Evolutionary conservation across 768 basidiomycete species (phyloP), one percentile per base, ranked within the genome.

Genomic region (Psilocybe sp.): DNA sequence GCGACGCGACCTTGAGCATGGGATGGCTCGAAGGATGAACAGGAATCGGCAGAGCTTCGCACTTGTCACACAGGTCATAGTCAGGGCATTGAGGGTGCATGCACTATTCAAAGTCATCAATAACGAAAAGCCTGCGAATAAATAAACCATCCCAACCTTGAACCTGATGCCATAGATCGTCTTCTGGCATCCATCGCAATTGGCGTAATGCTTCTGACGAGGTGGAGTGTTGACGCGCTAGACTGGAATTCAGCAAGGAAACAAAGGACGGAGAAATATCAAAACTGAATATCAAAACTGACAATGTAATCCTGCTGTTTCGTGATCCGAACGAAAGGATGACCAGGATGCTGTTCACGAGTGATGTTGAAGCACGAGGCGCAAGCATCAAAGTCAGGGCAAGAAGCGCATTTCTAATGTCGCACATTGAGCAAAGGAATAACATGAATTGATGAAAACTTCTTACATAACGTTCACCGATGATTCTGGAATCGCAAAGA

Each of bases 371-470:
- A 90, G 68, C 92, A 94, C 13, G 73, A 66, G 13, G 65, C 60
- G 60, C 92, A 94, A 8, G 83, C 78, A 57, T 94, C 91, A 56
- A 83, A 94, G 60, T 94, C 89, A n/a, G 90, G 89, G 66, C 90
- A 93, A 49, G 70, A 63, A 8, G 84, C 50, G 59, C 89, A 92
- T 85, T 91, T 92, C 87, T 90, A 3, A 14, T 31, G 32, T 2
- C 20, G 11, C 23, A 19, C 34, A n/a, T 15, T 44, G 9, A 49
- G 54, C 13, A 43, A 40, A 36, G 35, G 28, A 5, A 16, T 32
- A 20, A 51, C 39, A 20, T 42, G 13, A 23, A 45, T 31, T n/a
- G 7, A 43, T 46, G 14, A 56, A 10, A 44, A 35, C 38, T 9
- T 49, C 87, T 68, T 60, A 92, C 88, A 71, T 81, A 93, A 40